Evolutionary conservation across 192 early-diverging fungal genomes (phyloP), one percentile per base, ranked within the genome.

Genomic region (Jimgerdemannia flammicorona): DNA sequence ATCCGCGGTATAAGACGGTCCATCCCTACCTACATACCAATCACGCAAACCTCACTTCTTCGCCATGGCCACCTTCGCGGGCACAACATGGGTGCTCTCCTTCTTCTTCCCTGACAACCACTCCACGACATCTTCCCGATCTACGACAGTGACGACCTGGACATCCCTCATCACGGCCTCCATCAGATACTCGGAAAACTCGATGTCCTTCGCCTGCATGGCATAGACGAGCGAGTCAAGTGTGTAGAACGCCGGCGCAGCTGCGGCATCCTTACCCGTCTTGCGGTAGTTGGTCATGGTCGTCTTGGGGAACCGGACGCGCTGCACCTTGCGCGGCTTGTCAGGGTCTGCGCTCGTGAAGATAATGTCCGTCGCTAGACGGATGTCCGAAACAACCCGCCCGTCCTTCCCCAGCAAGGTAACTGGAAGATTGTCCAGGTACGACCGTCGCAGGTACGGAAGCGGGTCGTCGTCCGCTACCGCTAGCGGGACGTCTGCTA

Each of bases 181-280:
- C 49, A 59, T 59, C 8, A 59, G 49, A 14, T 59, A 69, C 9
- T 54, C 10, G 69, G 20, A 44, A 59, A 2, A 40, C 43, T 67
- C 44, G 44, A 40, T 14, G 40, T 40, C 41, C 4, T 49, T 70
- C 42, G 44, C 42, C 70, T 54, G 9, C 69, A 78, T 66, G 72
- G 54, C n/a, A 65, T 70, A n/a, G 63, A 74, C 41, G n/a, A n/a
- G 11, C 14, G 67, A 67, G 19, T 43, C 10, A 44, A 42, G 67
- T 20, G 40, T 66, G 18, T 19, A 14, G 19, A 6, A 59, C 0
- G 49, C 49, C 49, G 49, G 49, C 8, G 49, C 8, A 0, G 49
- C 49, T 6, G 49, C 49, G 8, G 49, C 8, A 14, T 59, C 49
- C 49, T 59, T 59, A 14, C 14, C 66, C 20, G 20, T 44, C 39